Evolutionary conservation across 1,284 basidiomycete species (phyloP).

Genomic region (Cutaneotrichosporon mucoides): DNA sequence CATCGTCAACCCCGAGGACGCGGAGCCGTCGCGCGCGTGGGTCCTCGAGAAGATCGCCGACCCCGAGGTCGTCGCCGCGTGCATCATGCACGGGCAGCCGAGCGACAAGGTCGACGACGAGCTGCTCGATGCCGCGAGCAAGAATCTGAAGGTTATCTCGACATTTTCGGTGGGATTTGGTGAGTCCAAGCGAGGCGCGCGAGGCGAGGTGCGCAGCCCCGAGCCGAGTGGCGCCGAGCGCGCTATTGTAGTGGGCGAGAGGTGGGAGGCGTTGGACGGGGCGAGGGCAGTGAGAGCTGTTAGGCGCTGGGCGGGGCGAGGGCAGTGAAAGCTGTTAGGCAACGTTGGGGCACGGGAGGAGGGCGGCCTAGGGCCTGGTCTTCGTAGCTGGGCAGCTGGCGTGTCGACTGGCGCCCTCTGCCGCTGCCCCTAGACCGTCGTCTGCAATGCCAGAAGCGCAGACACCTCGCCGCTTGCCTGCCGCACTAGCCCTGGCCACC

Average conservation of each 20-base stretch:
- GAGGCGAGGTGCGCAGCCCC: not conserved
- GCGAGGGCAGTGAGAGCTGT: too few species aligned
- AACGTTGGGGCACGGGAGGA: not conserved
- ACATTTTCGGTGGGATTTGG: constrained; percentile 84
- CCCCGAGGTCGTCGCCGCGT: constrained; percentile 52
- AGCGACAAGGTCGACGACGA: constrained; percentile 61
- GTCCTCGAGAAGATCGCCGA: constrained; percentile 71
- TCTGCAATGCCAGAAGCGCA: too few species aligned
- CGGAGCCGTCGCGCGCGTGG: constrained; percentile 66
- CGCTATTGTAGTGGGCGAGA: too few species aligned
- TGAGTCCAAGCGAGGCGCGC: constrained; percentile 43
- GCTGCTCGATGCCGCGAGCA: constrained; percentile 62
- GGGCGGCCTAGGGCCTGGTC: not conserved
- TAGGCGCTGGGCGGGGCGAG: too few species aligned
- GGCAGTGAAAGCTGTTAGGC: not conserved
- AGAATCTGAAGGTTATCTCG: constrained; percentile 65
- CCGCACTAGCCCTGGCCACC: too few species aligned
- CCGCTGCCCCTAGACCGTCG: too few species aligned
- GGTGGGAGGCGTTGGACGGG: too few species aligned
- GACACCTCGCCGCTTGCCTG: too few species aligned
- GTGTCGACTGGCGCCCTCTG: too few species aligned
- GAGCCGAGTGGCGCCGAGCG: not conserved
- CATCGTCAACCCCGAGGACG: constrained; percentile 67
- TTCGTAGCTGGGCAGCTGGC: too few species aligned
- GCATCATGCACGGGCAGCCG: constrained; percentile 39